Base-by-base conservation (phyloP, 306 rosid genomes). In the Chamaecrista fasciculata region DNA sequence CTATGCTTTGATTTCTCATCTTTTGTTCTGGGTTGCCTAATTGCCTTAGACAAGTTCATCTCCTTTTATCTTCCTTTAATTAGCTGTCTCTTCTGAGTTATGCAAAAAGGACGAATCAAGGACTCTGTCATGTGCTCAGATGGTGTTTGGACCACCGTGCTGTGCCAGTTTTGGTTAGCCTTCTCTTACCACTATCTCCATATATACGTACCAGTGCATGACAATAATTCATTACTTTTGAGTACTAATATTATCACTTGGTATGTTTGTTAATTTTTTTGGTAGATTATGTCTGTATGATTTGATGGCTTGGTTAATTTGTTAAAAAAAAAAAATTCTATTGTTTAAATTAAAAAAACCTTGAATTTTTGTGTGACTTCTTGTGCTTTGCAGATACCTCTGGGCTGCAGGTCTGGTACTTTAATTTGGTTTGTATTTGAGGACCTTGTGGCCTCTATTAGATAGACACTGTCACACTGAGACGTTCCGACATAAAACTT, bases 81-180 rank as follows among this genome's bases (percentile, higher is more conserved):
- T 50, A 16, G 3, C 37, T 68, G 79, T 79, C 72, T 11, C 76
- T 79, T 71, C 53, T 52, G 20, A 64, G 23, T 58, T 40, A 20
- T 55, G 61, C 43, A 55, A 18, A 43, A 7, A 33, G 10, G 64
- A 65, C 28, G 25, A 70, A 48, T 67, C 11, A 18, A 23, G 55
- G 37, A 11, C 34, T 37, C 51, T 63, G 55, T 46, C 39, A 19
- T 57, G 12, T 18, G 50, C 66, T 0, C 8, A 21, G 29, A 78
- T 44, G 59, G 50, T 33, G 36, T 5, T 65, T 78, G 65, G 59
- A 71, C 73, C 77, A 47, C 64, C 1, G 0, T 25, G 16, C 37
- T 39, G 25, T 25, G 37, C 62, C 49, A 4, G 63, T 55, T 56
- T 26, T 15, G n/a, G 29, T n/a, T 53, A 43, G 14, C 28, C 59